Base-by-base conservation (phyloP, 805 yeast genomes). In the Starmerella tilneyi region DNA sequence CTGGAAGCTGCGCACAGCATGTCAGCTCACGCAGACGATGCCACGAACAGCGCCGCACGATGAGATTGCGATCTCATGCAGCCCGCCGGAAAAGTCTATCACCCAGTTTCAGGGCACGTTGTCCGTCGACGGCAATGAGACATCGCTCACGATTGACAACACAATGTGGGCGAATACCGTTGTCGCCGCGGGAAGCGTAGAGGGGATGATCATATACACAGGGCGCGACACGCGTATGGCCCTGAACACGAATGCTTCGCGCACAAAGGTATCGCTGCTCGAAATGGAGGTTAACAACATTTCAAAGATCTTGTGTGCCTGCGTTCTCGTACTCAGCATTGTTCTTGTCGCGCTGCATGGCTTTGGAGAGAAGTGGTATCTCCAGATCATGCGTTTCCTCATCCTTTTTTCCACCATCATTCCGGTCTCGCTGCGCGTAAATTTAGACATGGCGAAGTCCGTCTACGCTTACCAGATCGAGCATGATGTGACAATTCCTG, bases 81-180 rank as follows among this genome's bases (percentile, higher is more conserved):
- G 79, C n/a, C 73, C 80, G 0, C 99, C 99, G 1, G 75, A 81
- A 20, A 88, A 83, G 60, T 74, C 83, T 5, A 92, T 92, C 50
- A 89, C 88, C 57, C 63, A 71, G 2, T 92, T 92, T 63, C 61
- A 75, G 40, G 98, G 98, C 9, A 81, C 78, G 52, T 70, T 72
- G 48, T 78, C 76, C 43, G 74, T 73, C 33, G 71, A 75, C 22
- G 70, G 78, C 1, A 83, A 92, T 4, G 57, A 62, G 27, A 46
- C 50, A 9, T 63, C 66, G n/a, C 66, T 92, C 12, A 71, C 81
- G 3, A 78, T 92, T 9, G 99, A 92, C 62, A 88, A 89, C 58
- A 85, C 98, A 0, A 63, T 94, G 60, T 92, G 99, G 99, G 96
- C 97, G 12, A 92, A 92, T 61, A 92, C 99, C 0, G 96, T 94